Evolutionary conservation across 2,329 filamentous ascomycete genomes (phyloP), one percentile per base, ranked within the genome.

Genomic region (Pseudofabraea citricarpa): DNA sequence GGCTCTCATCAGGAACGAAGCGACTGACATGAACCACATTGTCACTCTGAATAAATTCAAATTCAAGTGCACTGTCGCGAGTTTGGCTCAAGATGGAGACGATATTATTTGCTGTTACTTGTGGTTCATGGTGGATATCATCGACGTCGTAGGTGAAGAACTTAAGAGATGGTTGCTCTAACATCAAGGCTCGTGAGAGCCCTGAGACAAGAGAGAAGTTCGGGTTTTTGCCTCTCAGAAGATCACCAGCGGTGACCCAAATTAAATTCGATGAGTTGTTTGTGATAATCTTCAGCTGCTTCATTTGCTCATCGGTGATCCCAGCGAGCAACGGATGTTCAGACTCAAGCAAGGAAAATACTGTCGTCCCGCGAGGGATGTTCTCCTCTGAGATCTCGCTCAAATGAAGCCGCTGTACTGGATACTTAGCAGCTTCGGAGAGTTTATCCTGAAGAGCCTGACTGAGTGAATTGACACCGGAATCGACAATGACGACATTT

Each of bases 1-100:
- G 8, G 4, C n/a, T 6, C 13, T 26, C 24, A 7, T 47, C 47
- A 22, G 42, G 47, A 40, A 43, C 22, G 19, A 47, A 37, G 20
- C 47, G 42, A 21, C 41, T 45, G 26, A 49, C 18, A 40, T 49
- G 38, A 6, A 49, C 20, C 16, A 43, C 9, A 5, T 12, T 18
- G 6, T 42, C 15, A 4, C 26, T 24, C 7, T 33, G 13, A 6
- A 41, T 19, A 12, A 26, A 27, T n/a, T 40, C n/a, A n/a, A 18
- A 24, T 6, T 40, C 37, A 18, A 18, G 21, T 19, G 12, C 16
- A 3, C 12, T 9, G 8, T 13, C 12, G 12, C 18, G 12, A 16
- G 31, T 18, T 19, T 24, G 20, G 2, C n/a, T 6, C 24, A 22
- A 12, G 12, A 27, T 18, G 3, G 9, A 9, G 12, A n/a, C 9